phyloP scores from a whole-genome alignment of 176 grass and related monocot species.

The Dendrocalamus sinicus region DNA sequence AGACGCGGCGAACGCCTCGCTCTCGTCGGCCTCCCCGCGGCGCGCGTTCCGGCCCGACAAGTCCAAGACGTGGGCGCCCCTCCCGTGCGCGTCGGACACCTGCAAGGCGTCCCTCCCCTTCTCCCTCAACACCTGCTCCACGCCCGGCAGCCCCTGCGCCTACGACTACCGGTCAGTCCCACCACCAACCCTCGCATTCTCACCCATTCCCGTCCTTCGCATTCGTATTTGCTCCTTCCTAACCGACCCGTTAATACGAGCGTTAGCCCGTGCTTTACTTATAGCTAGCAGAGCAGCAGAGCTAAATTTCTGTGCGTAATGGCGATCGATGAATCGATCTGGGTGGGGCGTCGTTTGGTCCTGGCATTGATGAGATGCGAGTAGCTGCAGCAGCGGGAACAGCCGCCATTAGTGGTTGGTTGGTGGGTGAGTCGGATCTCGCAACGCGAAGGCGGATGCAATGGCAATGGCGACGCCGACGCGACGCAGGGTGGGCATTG shows the following conservation, averaged over 20 bases:
- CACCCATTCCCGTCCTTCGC: background rate
- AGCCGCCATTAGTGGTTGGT: constrained; percentile 50
- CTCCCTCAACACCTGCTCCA: constrained; percentile 66
- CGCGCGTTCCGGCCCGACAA: constrained; percentile 50
- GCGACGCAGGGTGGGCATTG: constrained; percentile 23
- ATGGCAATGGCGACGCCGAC: constrained; percentile 14
- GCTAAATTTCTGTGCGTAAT: constrained; percentile 33
- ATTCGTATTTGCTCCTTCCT: background rate
- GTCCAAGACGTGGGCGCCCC: constrained; percentile 57
- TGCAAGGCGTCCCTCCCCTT: constrained; percentile 65
- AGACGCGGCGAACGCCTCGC: constrained; percentile 9
- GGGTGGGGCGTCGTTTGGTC: constrained; percentile 36
- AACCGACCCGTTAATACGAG: background rate
- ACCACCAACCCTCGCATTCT: background rate
- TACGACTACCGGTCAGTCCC: constrained; percentile 77
- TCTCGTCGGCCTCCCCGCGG: background rate
- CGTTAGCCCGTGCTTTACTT: constrained; percentile 40
- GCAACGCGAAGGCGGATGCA: constrained; percentile 4
- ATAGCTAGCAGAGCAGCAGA: background rate
- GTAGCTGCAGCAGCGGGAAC: constrained; percentile 25
- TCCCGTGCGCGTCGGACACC: constrained; percentile 67
- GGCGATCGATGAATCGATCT: constrained; percentile 26
- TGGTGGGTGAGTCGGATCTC: constrained; percentile 56
- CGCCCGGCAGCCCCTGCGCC: constrained; percentile 60
- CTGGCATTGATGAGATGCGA: constrained; percentile 48